A percentile compares a stretch with the other conserved stretches of the same genome.
These are phyloP conservation scores for Fusarium fracticaudum DNA, from an alignment of 2,329 filamentous ascomycete genomes.

Conservation along the genomic window DNA sequence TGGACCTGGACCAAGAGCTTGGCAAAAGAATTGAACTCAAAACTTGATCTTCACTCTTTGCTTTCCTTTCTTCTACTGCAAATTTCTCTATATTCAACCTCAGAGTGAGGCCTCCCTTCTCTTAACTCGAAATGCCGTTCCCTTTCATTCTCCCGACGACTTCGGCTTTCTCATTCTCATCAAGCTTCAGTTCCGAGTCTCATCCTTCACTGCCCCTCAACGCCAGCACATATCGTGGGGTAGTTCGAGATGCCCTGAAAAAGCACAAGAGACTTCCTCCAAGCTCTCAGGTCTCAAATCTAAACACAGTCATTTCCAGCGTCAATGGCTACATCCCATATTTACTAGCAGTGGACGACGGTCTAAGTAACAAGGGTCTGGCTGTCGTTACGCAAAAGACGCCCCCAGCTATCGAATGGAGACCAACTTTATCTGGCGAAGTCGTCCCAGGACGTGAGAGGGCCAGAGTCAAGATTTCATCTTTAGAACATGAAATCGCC, in stretches of 20 bases:
- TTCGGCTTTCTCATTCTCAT: conserved; percentile 83
- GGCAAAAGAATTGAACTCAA: conserved; percentile 22
- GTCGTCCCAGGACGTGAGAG: conserved; percentile 71
- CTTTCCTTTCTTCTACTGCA: neutral
- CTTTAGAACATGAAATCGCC: conserved; percentile 83
- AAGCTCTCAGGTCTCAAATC: conserved; percentile 73
- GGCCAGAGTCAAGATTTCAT: conserved; percentile 73
- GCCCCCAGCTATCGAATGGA: conserved; percentile 79
- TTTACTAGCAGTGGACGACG: conserved; percentile 78
- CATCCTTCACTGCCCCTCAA: conserved; percentile 89
- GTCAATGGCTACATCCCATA: conserved; percentile 85
- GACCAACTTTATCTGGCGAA: conserved; percentile 77
- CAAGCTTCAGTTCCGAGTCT: conserved; percentile 78
- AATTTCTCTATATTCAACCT: neutral
- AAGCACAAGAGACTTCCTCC: conserved; percentile 87
- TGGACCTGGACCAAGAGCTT: conserved; percentile 28
- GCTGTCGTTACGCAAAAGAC: conserved; percentile 66
- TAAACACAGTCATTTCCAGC: conserved; percentile 74
- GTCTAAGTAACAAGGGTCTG: conserved; percentile 63
- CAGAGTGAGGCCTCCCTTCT: neutral
- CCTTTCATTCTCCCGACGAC: conserved; percentile 90
- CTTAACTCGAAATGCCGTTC: conserved; percentile 76
- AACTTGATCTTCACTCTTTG: neutral
- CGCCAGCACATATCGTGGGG: conserved; percentile 83
- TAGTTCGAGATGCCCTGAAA: conserved; percentile 86